These are phyloP conservation scores for Physcia stellaris DNA, from an alignment of 495 filamentous ascomycete species.

Conservation along the genomic window DNA sequence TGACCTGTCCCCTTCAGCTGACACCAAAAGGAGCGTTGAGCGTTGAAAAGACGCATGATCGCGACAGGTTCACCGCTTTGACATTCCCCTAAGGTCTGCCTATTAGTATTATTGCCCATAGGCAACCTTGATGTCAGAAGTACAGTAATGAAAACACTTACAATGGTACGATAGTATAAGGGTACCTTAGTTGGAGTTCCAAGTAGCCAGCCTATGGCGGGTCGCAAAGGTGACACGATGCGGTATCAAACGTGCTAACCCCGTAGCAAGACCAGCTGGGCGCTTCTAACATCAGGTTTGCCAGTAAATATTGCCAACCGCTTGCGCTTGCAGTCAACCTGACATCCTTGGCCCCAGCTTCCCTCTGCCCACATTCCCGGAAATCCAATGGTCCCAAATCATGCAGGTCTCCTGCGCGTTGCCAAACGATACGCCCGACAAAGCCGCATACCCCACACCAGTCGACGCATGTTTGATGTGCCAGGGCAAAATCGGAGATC, in stretches of 20 bases:
- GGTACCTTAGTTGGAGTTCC: not conserved
- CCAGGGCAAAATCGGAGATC: too few species aligned
- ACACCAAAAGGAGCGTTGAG: too few species aligned
- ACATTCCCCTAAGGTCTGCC: too few species aligned
- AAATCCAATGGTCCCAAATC: not conserved
- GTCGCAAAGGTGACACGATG: not conserved
- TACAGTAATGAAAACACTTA: too few species aligned
- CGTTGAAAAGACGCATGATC: too few species aligned
- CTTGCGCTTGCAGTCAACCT: not conserved
- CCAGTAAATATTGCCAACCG: not conserved
- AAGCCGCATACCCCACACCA: conserved; percentile 4
- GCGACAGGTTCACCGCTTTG: too few species aligned
- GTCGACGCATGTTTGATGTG: conserved; percentile 2
- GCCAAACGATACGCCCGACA: conserved; percentile 6
- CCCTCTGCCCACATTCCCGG: conserved; percentile 2
- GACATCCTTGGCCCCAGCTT: too few species aligned
- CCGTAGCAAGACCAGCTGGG: not conserved
- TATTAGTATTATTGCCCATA: too few species aligned
- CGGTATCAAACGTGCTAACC: not conserved
- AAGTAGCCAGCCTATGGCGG: not conserved
- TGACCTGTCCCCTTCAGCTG: too few species aligned
- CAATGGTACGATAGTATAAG: not conserved
- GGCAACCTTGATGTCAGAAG: too few species aligned
- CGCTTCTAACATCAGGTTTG: not conserved
- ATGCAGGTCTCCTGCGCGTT: not conserved